Evolutionary conservation across 305 asterid species (phyloP).

Genomic region (Fraxinus velutina): DNA sequence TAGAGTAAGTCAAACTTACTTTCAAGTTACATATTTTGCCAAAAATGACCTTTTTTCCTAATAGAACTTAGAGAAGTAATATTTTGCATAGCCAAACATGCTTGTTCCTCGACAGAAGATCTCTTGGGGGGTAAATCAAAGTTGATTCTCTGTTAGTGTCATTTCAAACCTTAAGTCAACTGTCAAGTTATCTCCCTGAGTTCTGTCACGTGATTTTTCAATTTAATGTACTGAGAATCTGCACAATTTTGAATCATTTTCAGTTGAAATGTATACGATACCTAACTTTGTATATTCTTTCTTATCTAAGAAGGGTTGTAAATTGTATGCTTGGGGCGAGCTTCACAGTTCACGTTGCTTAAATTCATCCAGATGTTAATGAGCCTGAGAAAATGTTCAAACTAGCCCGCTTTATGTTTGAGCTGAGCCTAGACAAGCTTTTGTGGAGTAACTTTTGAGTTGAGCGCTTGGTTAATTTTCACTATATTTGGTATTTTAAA

Average conservation of each 20-base stretch:
- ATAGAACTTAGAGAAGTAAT: neutral
- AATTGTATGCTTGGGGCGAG: neutral
- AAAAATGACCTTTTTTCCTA: neutral
- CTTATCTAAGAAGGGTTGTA: neutral
- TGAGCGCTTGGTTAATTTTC: neutral
- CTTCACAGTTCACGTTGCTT: neutral
- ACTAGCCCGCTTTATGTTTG: neutral
- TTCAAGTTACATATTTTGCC: neutral
- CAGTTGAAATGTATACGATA: neutral
- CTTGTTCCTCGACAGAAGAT: neutral
- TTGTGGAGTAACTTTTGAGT: neutral
- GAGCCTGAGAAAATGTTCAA: neutral
- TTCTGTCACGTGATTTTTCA: neutral
- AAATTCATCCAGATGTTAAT: neutral
- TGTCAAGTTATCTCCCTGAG: neutral
- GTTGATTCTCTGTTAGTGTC: neutral
- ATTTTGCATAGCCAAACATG: neutral
- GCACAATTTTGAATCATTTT: neutral
- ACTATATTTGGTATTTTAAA: neutral
- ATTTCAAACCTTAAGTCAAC: neutral
- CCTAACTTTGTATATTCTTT: neutral
- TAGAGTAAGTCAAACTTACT: neutral
- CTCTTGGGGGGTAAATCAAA: neutral
- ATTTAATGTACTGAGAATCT: neutral
- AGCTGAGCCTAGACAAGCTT: neutral